These are phyloP conservation scores for Lactarius indigo DNA, from an alignment of 768 basidiomycete genomes.

Conservation along the genomic window DNA sequence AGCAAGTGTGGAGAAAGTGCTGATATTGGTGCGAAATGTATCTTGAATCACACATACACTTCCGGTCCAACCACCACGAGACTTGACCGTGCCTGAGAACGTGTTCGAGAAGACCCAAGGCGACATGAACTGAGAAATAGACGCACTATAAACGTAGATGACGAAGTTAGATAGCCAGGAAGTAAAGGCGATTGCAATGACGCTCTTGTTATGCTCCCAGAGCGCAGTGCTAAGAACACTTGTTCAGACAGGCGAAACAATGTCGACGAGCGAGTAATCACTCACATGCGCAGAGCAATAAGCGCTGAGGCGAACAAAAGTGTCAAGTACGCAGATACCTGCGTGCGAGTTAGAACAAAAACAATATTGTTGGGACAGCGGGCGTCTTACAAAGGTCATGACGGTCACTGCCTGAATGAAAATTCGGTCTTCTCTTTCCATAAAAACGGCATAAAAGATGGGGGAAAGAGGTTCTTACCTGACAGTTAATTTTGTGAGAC, in stretches of 20 bases:
- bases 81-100: background rate
- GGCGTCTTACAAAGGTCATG: background rate
- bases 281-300: conserved; percentile 18
- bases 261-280: background rate
- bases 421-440: too few species aligned
- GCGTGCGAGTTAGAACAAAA: background rate
- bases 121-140: background rate
- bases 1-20: background rate
- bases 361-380: background rate
- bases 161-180: background rate
- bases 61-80: background rate
- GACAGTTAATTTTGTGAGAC: background rate
- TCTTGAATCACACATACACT: background rate
- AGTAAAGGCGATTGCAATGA: background rate
- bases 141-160: background rate
- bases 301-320: conserved; percentile 16
- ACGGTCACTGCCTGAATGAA: background rate
- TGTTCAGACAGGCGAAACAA: background rate
- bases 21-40: background rate
- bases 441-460: background rate
- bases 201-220: conserved; percentile 7
- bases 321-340: background rate
- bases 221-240: conserved; percentile 1
- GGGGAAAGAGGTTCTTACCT: background rate
- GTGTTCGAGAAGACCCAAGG: too few species aligned